Evolutionary conservation across 176 grass and related monocot species (phyloP), one percentile per base, ranked within the genome.

Genomic region (Bothriochloa decipiens): DNA sequence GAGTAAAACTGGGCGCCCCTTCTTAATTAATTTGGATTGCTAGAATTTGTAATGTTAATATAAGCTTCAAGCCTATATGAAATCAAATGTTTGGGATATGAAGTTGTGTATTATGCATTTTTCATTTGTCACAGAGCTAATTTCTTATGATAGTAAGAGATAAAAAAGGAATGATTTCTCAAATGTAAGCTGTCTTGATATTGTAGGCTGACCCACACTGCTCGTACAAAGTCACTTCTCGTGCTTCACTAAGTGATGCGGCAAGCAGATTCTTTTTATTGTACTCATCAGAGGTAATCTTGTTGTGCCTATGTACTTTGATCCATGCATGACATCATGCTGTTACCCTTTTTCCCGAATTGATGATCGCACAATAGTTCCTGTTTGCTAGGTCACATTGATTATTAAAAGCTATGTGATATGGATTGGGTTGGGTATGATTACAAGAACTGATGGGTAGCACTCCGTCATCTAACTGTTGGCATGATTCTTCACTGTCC

Each of bases 201-300:
- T 85, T 98, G 75, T 84, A 99, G 96, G 90, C 88, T 64, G 93
- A 99, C 68, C 93, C 96, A 29, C 96, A 99, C 85, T 99, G 96
- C 76, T 99, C 96, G 6, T 99, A 99, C 52, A 85, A 76, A 89
- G 77, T 93, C 58, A 86, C 41, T 70, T 49, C 89, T 78, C 91
- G 78, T 47, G 91, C 89, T 89, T 96, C 93, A 69, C 67, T 90
- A 80, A 82, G 85, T 81, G 88, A 91, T 78, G 91, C 91, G 61
- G 88, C 96, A 40, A 86, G 93, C 70, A 90, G 96, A 87, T 99
- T 99, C 80, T 76, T 93, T 83, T 85, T 99, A 36, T 81, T 93
- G 45, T 96, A 96, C 89, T 91, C 89, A 53, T 87, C 96, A 68
- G 87, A 94, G 96, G 96, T 99, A 87, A 87, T 70, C 49, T 53